Conservation (phyloP, 2,329 filamentous ascomycete species). For the Monosporascus cannonballus region DNA sequence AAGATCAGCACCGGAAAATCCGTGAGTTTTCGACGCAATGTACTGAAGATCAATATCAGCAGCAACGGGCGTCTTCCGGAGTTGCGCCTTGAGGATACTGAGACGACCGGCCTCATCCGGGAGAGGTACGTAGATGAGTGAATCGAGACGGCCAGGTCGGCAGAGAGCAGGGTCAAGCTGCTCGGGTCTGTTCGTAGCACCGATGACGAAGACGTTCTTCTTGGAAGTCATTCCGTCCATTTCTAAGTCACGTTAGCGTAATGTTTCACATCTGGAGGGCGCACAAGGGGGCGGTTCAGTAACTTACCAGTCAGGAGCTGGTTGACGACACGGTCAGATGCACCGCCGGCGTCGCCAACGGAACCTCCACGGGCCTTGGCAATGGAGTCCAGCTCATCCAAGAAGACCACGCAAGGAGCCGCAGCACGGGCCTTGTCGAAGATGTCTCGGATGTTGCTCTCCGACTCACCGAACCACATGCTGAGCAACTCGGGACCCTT, state of each 20-base stretch:
- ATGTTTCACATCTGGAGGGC: background rate
- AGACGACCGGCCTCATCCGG: slow-evolving; percentile 87
- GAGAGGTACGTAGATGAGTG: slow-evolving; percentile 94
- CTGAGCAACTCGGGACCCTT: slow-evolving; percentile 97
- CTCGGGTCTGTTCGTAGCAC: slow-evolving; percentile 96
- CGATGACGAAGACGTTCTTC: slow-evolving; percentile 99
- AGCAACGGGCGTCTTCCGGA: slow-evolving; percentile 94
- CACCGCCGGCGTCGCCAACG: slow-evolving; percentile 91
- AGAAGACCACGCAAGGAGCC: slow-evolving; percentile 96
- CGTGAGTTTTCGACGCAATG: slow-evolving; percentile 96
- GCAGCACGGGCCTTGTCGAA: slow-evolving; percentile 99
- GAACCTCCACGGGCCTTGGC: slow-evolving; percentile 99
- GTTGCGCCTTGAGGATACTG: slow-evolving; percentile 88
- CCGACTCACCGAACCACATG: slow-evolving; percentile 99
- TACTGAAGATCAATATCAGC: slow-evolving; percentile 80
- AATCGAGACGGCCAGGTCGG: slow-evolving; percentile 97
- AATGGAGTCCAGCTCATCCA: slow-evolving; percentile 97
- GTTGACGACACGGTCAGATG: slow-evolving; percentile 98
- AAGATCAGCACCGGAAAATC: slow-evolving; percentile 98
- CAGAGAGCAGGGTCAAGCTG: slow-evolving; percentile 97
- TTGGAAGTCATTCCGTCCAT: slow-evolving; percentile 99
- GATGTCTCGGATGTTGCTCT: slow-evolving; percentile 99
- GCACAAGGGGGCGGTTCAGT: background rate
- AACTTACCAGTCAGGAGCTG: slow-evolving; percentile 89
- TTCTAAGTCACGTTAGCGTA: slow-evolving; percentile 53